phyloP scores from a whole-genome alignment of 2,329 filamentous ascomycete genomes.

The Plectosphaerella cucumerina region DNA sequence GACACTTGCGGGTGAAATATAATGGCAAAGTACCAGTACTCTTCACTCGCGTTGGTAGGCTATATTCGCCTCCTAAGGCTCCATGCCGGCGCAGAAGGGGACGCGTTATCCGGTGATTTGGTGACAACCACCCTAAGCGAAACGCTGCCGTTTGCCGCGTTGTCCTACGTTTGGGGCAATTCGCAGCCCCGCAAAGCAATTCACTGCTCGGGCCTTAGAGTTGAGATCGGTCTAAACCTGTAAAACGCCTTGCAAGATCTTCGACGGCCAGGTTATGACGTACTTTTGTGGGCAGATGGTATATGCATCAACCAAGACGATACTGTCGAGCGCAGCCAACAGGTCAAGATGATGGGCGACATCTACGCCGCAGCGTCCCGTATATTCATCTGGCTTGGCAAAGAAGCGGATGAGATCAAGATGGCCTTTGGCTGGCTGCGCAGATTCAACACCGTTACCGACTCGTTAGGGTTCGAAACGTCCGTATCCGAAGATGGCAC shows the following conservation, averaged over 20 bases:
- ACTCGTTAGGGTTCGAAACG: conserved; percentile 1
- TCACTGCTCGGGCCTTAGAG: conserved; percentile 1
- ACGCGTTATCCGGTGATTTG: conserved; percentile 2
- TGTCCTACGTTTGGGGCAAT: conserved; percentile 17
- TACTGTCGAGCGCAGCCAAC: background rate
- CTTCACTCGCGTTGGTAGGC: background rate
- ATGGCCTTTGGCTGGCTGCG: conserved; percentile 3
- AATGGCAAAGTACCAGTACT: conserved; percentile 1
- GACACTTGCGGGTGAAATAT: background rate
- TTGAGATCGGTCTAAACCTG: background rate
- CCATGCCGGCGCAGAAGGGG: conserved; percentile 1
- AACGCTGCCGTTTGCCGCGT: conserved; percentile 7
- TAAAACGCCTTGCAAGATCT: conserved; percentile 1
- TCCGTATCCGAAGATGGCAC: background rate
- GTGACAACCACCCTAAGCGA: background rate
- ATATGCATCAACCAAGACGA: conserved; percentile 5
- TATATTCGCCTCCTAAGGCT: conserved; percentile 3
- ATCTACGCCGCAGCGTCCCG: conserved; percentile 3
- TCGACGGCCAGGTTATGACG: background rate
- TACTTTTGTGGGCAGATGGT: conserved; percentile 1
- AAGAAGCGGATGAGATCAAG: background rate
- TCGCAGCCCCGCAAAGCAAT: conserved; percentile 2
- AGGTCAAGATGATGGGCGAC: conserved; percentile 4
- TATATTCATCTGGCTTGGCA: conserved; percentile 3
- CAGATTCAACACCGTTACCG: background rate